phyloP scores from a whole-genome alignment of 2,329 filamentous ascomycete genomes.

The Calonectria pauciramosa region DNA sequence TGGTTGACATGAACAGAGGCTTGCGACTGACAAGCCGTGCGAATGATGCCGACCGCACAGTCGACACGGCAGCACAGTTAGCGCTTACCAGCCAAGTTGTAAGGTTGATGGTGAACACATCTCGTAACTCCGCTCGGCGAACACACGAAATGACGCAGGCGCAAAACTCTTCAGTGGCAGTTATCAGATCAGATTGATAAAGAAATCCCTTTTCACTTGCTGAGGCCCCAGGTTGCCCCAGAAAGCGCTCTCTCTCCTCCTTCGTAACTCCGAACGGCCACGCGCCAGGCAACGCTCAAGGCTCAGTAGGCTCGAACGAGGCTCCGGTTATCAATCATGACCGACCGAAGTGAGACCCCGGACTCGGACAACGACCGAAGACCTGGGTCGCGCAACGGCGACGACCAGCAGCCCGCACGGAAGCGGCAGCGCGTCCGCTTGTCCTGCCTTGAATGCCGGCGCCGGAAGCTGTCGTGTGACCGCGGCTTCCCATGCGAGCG shows the following conservation, averaged over 20 bases:
- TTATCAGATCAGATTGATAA: constrained; percentile 61
- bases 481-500: constrained; percentile 73
- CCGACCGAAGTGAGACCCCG: constrained; percentile 55
- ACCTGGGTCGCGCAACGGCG: constrained; percentile 45
- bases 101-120: not conserved
- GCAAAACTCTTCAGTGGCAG: constrained; percentile 43
- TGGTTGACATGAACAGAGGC: not conserved
- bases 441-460: constrained; percentile 72
- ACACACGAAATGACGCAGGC: constrained; percentile 27
- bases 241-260: constrained; percentile 35
- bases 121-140: constrained; percentile 53
- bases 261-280: constrained; percentile 54
- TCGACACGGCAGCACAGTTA: constrained; percentile 4
- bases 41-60: not conserved
- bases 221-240: constrained; percentile 43
- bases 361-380: constrained; percentile 52
- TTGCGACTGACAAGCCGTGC: not conserved
- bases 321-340: constrained; percentile 40
- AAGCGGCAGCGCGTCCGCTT: constrained; percentile 72
- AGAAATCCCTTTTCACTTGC: constrained; percentile 47
- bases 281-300: constrained; percentile 39
- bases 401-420: constrained; percentile 57
- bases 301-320: constrained; percentile 15
- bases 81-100: not conserved
- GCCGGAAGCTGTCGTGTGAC: constrained; percentile 73